Evolutionary conservation across 805 yeast genomes (phyloP).

Genomic region (Tetrapisispora phaffii): DNA sequence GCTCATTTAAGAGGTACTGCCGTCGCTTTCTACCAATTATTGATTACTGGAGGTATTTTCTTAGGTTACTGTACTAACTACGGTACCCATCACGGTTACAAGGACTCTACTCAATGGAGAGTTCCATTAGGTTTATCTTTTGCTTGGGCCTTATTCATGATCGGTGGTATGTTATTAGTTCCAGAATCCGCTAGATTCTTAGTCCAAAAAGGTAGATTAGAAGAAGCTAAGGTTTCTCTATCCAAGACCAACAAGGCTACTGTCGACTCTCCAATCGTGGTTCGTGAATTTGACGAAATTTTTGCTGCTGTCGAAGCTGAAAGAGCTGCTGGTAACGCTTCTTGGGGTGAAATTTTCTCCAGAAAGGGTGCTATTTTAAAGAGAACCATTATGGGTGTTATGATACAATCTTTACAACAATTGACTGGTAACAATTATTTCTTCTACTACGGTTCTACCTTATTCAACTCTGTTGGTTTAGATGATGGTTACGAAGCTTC

Average conservation of each 20-base stretch:
- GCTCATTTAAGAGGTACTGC: constrained; percentile 55
- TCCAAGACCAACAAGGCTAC: constrained; percentile 50
- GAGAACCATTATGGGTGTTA: constrained; percentile 41
- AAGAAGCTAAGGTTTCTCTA: constrained; percentile 52
- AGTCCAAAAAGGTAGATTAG: constrained; percentile 44
- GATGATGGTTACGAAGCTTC: constrained; percentile 51
- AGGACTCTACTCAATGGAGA: constrained; percentile 58
- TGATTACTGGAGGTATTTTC: constrained; percentile 66
- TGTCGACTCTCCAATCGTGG: constrained; percentile 45
- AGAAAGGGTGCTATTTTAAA: constrained; percentile 53
- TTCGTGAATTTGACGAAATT: constrained; percentile 47
- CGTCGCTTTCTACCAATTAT: constrained; percentile 61
- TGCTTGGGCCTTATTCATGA: constrained; percentile 36
- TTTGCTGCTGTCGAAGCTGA: constrained; percentile 55
- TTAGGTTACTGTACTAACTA: constrained; percentile 67
- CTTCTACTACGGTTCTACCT: constrained; percentile 58
- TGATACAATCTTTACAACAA: constrained; percentile 56
- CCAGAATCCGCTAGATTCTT: constrained; percentile 71
- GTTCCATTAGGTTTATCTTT: constrained; percentile 54
- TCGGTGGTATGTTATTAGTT: constrained; percentile 38
- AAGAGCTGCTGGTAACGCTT: constrained; percentile 50
- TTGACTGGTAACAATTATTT: constrained; percentile 58
- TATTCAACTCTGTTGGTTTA: constrained; percentile 54
- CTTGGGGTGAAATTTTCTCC: constrained; percentile 56
- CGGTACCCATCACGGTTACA: constrained; percentile 36